phyloP scores from a whole-genome alignment of 1,284 basidiomycete species.

The Kwoniella shivajii region DNA sequence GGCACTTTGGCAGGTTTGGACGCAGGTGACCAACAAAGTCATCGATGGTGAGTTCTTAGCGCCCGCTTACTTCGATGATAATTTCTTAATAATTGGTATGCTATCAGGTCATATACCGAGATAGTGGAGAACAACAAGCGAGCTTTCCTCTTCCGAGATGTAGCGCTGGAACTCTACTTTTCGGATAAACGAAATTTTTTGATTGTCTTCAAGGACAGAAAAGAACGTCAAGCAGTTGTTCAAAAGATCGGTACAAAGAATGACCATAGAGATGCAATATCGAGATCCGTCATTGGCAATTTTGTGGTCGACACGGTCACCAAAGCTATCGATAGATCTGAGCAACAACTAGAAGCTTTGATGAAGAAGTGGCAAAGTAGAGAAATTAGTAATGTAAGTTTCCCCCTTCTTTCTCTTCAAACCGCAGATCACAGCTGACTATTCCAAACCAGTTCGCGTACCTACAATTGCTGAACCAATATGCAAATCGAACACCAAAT shows the following conservation, averaged over 20 bases:
- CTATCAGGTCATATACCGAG: slow-evolving; percentile 72
- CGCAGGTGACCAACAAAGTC: slow-evolving; percentile 68
- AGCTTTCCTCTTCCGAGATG: slow-evolving; percentile 84
- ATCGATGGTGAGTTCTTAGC: slow-evolving; percentile 65
- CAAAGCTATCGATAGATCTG: slow-evolving; percentile 48
- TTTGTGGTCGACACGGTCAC: slow-evolving; percentile 53
- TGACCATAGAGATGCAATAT: slow-evolving; percentile 46
- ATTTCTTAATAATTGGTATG: slow-evolving; percentile 13
- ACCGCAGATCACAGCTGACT: neutral
- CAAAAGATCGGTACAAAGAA: slow-evolving; percentile 59
- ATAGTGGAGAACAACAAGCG: slow-evolving; percentile 76
- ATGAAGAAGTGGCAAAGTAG: slow-evolving; percentile 75
- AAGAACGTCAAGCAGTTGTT: slow-evolving; percentile 66
- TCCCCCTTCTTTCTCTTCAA: neutral
- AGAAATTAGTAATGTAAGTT: slow-evolving; percentile 80
- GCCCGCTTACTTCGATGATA: neutral
- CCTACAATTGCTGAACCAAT: slow-evolving; percentile 80
- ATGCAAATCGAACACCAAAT: slow-evolving; percentile 86
- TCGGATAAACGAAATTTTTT: slow-evolving; percentile 81
- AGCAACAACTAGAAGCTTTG: slow-evolving; percentile 51
- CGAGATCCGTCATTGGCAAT: slow-evolving; percentile 48
- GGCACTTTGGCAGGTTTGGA: slow-evolving; percentile 79
- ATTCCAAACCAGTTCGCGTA: slow-evolving; percentile 70
- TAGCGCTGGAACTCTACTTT: slow-evolving; percentile 88
- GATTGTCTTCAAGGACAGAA: slow-evolving; percentile 72